Evolutionary conservation across 257 asterid genomes (phyloP), one percentile per base, ranked within the genome.

Genomic region (Fraxinus americana): DNA sequence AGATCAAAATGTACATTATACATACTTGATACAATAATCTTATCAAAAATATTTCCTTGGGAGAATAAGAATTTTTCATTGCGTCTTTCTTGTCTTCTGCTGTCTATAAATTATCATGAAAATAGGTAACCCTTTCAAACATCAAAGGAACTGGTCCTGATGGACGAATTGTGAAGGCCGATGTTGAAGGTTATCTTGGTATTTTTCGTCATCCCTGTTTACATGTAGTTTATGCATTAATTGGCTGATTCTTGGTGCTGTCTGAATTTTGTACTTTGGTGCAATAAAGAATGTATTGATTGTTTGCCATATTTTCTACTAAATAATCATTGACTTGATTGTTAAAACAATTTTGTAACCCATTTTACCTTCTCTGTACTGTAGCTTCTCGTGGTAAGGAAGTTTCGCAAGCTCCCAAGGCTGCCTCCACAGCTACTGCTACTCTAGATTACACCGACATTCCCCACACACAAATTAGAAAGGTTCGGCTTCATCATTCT

Each of bases 91-190:
- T 23, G 59, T 23, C 32, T 72, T 43, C 65, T 69, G n/a, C 67
- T 57, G 23, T 67, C 71, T 14, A 68, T 73, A 70, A 34, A 63
- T 59, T 25, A 67, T 72, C 84, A 77, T 43, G 59, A 30, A 74
- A 36, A 8, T 77, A 95, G 99, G 88, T 95, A 80, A 57, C 97
- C 74, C 91, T 95, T 79, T 86, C 94, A 80, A 84, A 76, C 82
- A 82, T 95, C 83, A 90, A 90, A 88, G 99, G 99, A 84, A 93
- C 98, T 74, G 99, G 99, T 87, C 94, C 97, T 35, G 98, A 92
- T 78, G 98, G 99, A 19, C 90, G 88, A 82, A 89, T 95, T 75
- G 97, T 95, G 83, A 95, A 95, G 89, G 98, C 97, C 77, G 99
- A 93, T 67, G 82, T 95, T 85, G 99, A 95, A 85, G 97, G 92